These are phyloP conservation scores for Firmiana major DNA, from an alignment of 345 rosid genomes.

Conservation along the genomic window DNA sequence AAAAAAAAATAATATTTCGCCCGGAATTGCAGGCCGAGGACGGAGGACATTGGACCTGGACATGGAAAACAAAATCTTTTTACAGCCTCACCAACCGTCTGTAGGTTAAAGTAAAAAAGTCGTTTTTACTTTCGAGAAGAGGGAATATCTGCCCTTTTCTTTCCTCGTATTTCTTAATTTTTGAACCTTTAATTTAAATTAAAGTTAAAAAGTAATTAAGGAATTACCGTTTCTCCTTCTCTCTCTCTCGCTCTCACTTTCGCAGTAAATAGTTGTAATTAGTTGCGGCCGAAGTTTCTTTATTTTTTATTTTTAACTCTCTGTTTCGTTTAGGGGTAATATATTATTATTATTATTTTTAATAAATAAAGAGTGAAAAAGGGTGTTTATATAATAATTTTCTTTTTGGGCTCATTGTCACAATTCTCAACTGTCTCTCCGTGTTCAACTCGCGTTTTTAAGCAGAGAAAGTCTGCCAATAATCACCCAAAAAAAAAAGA, in stretches of 20 bases:
- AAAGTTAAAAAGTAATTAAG: neutral
- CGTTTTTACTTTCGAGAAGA: neutral
- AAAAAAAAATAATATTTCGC: too few relatives aligned
- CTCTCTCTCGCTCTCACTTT: neutral
- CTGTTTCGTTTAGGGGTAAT: too few relatives aligned
- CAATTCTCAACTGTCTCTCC: conserved; percentile 51
- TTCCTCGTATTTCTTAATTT: neutral
- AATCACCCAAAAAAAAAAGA: neutral
- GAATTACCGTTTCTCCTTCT: neutral
- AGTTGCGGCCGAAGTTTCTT: neutral
- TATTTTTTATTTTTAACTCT: too few relatives aligned
- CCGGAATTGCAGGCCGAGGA: neutral
- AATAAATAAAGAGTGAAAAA: too few relatives aligned
- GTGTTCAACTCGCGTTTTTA: conserved; percentile 56
- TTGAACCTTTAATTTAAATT: neutral
- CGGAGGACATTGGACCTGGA: neutral
- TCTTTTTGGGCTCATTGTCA: neutral
- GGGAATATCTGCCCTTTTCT: neutral
- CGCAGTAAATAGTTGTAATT: neutral
- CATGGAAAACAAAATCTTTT: neutral
- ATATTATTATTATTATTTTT: too few relatives aligned
- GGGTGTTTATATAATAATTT: neutral
- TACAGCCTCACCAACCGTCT: neutral
- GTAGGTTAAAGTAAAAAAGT: neutral
- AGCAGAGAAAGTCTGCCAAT: conserved; percentile 20